phyloP scores from a whole-genome alignment of 2,329 filamentous ascomycete species.

The Sarocladium oryzae region DNA sequence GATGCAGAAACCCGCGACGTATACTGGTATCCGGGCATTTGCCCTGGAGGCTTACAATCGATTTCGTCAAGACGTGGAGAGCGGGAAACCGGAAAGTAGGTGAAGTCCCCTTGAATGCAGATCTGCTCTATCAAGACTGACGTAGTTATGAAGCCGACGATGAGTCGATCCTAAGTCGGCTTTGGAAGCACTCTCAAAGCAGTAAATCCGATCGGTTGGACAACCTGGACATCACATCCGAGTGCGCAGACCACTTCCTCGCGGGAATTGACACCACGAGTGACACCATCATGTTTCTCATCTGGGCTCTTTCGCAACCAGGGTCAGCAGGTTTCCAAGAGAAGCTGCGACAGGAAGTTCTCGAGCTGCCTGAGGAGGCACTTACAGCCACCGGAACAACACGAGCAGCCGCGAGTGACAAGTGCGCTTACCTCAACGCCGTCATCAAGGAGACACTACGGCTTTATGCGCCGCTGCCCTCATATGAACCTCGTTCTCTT shows the following conservation, averaged over 20 bases:
- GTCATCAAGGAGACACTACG: conserved; percentile 44
- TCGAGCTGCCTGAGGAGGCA: conserved; percentile 17
- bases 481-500: conserved; percentile 39
- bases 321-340: conserved; percentile 32
- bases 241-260: conserved; percentile 46
- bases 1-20: conserved; percentile 42
- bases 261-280: conserved; percentile 48
- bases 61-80: conserved; percentile 7
- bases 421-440: conserved; percentile 37
- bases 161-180: conserved; percentile 27
- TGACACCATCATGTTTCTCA: conserved; percentile 43
- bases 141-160: not conserved
- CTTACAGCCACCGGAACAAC: conserved; percentile 21
- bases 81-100: not conserved
- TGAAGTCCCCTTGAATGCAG: not conserved
- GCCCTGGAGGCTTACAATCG: conserved; percentile 10
- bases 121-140: not conserved
- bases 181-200: conserved; percentile 27
- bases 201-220: conserved; percentile 23
- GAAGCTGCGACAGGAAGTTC: conserved; percentile 27
- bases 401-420: conserved; percentile 27
- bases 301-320: conserved; percentile 42
- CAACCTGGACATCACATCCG: conserved; percentile 43
- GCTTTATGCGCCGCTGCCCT: conserved; percentile 44
- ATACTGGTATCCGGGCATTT: conserved; percentile 39